These are phyloP conservation scores for Paxillus involutus DNA, from an alignment of 768 basidiomycete genomes.

Conservation along the genomic window DNA sequence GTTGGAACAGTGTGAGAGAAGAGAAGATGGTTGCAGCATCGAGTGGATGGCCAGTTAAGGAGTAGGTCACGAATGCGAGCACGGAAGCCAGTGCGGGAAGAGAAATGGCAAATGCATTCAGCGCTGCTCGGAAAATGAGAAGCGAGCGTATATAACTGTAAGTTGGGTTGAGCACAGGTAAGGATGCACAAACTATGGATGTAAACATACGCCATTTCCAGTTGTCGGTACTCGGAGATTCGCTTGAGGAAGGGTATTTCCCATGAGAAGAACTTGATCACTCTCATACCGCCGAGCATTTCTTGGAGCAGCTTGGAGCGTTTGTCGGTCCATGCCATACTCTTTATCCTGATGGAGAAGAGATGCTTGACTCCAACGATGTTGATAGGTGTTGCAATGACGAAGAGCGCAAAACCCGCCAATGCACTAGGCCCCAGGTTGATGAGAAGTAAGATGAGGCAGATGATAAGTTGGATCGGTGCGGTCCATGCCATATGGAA, in stretches of 20 bases:
- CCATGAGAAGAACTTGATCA: constrained; percentile 94
- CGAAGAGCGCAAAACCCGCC: constrained; percentile 59
- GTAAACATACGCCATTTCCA: constrained; percentile 60
- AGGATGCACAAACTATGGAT: constrained; percentile 3
- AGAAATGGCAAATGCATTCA: constrained; percentile 67
- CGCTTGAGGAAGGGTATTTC: constrained; percentile 77
- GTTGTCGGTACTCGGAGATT: constrained; percentile 64
- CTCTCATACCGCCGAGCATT: constrained; percentile 83
- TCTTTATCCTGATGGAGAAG: constrained; percentile 56
- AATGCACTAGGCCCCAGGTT: constrained; percentile 66
- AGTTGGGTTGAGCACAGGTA: not conserved
- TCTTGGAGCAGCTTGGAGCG: constrained; percentile 89
- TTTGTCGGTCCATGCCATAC: constrained; percentile 90
- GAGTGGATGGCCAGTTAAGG: constrained; percentile 64
- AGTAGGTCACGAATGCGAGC: constrained; percentile 73
- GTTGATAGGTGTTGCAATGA: constrained; percentile 74
- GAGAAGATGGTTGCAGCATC: constrained; percentile 78
- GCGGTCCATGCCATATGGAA: constrained; percentile 82
- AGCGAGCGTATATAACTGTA: constrained; percentile 64
- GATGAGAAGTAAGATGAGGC: constrained; percentile 69
- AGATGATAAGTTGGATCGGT: constrained; percentile 76
- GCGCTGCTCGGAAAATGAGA: constrained; percentile 62
- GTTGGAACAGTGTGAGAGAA: constrained; percentile 81
- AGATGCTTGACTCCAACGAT: constrained; percentile 70
- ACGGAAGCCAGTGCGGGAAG: constrained; percentile 82